Conservation (phyloP, 2,329 filamentous ascomycete species). For the Teratosphaeria pseudoeucalypti region DNA sequence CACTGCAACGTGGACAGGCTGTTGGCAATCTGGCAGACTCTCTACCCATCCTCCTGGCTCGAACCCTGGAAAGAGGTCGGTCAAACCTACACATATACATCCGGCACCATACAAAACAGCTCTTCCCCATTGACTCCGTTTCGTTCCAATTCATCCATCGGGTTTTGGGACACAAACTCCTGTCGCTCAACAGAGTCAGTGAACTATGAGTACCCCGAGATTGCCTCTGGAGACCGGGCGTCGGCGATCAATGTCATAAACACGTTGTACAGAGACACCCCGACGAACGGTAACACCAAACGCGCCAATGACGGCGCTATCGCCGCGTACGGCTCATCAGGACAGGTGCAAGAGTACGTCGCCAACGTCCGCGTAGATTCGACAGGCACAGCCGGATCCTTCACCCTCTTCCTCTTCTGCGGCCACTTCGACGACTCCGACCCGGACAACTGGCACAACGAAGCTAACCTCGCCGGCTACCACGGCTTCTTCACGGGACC, state of each 20-base stretch:
- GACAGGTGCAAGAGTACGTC: background rate
- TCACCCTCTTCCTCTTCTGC: background rate
- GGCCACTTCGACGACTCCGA: background rate
- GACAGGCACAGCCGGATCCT: background rate
- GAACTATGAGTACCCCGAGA: background rate
- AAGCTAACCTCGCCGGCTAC: background rate
- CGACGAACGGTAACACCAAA: background rate
- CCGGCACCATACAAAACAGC: background rate
- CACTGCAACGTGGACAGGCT: background rate
- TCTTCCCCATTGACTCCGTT: background rate
- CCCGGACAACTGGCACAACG: background rate
- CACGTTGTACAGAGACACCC: background rate
- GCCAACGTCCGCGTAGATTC: background rate
- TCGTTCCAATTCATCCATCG: background rate
- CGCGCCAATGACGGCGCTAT: background rate
- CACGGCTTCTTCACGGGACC: background rate
- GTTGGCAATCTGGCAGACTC: background rate
- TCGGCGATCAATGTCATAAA: background rate
- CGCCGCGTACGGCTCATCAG: background rate
- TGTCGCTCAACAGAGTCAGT: background rate
- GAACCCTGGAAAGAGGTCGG: background rate
- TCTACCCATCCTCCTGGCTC: background rate
- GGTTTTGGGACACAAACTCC: background rate
- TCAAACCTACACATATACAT: background rate
- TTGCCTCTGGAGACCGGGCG: background rate